Evolutionary conservation across 164 flowering plant species (phyloP).

Genomic region (Dillenia turbinata): DNA sequence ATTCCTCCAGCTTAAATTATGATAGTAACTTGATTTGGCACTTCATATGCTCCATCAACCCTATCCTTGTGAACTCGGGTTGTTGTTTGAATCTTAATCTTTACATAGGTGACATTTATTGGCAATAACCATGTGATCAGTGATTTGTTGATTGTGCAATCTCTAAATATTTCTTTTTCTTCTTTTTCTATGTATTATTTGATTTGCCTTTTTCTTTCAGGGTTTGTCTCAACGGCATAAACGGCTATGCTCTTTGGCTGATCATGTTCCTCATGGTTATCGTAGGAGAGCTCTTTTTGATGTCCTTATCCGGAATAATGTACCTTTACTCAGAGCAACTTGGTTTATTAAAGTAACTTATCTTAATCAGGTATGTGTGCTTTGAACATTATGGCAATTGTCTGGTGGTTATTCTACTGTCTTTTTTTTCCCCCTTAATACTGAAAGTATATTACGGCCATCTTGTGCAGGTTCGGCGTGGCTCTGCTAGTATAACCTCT

Average conservation of each 20-base stretch:
- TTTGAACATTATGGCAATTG: background rate
- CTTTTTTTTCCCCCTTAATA: too few species aligned
- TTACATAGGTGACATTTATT: too few species aligned
- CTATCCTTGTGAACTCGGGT: too few species aligned
- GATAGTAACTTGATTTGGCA: too few species aligned
- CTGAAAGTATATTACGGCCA: too few species aligned
- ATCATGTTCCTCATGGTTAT: conserved; percentile 90
- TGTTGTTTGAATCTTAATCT: too few species aligned
- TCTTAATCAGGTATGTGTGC: conserved; percentile 62
- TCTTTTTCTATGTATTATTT: too few species aligned
- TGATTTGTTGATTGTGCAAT: too few species aligned
- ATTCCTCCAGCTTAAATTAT: too few species aligned
- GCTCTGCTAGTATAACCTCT: conserved; percentile 50
- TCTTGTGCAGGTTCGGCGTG: conserved; percentile 66
- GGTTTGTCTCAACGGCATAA: conserved; percentile 92
- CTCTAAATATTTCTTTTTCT: too few species aligned
- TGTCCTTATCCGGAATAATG: conserved; percentile 88
- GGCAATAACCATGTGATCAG: too few species aligned
- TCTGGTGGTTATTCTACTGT: background rate
- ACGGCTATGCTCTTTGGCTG: conserved; percentile 75
- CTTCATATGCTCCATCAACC: too few species aligned
- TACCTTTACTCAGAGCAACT: conserved; percentile 88
- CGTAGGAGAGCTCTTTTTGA: conserved; percentile 73
- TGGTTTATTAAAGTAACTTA: conserved; percentile 97
- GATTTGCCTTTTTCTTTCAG: conserved; percentile 27